Evolutionary conservation across 2,329 filamentous ascomycete genomes (phyloP), one percentile per base, ranked within the genome.

Genomic region (Exophiala bonariae): DNA sequence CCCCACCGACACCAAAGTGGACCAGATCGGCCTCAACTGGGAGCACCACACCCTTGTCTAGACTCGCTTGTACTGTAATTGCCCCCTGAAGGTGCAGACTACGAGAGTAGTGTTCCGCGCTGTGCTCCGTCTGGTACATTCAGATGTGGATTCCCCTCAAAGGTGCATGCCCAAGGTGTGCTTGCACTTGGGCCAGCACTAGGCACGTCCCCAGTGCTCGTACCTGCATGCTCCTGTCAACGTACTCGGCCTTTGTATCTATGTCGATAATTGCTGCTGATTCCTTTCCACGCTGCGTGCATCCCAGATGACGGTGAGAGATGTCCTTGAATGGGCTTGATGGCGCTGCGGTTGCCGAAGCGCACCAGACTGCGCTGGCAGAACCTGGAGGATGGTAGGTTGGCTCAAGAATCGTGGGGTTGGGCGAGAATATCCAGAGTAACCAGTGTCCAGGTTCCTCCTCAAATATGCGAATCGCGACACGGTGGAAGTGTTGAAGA

Each of bases 331-430:
- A 56, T 58, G 56, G 56, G 9, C 51, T 58, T 48, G 56, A 58
- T 46, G 51, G 36, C 40, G 47, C 41, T 53, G 80, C 82, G 65
- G 80, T 99, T 71, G 81, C 84, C 71, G 89, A 95, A 73, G 90
- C 91, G 62, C 85, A 95, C 71, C 86, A 91, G 65, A 76, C 81
- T 61, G 87, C 89, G 47, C 76, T 85, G 60, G 80, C 81, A 50
- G 93, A 97, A 71, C 82, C 89, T 49, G 91, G 90, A 74, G 91
- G 90, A 85, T 99, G 93, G 93, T 97, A 80, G 70, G 87, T 76
- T 32, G 48, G 20, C 7, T 7, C 20, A 28, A 32, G n/a, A n/a
- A n/a, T 26, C 23, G 23, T 26, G 23, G 23, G 23, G 23, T 26
- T n/a, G n/a, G n/a, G n/a, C n/a, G n/a, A n/a, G n/a, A n/a, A n/a